Evolutionary conservation across 345 rosid genomes (phyloP).

Genomic region (Camelina laxa): DNA sequence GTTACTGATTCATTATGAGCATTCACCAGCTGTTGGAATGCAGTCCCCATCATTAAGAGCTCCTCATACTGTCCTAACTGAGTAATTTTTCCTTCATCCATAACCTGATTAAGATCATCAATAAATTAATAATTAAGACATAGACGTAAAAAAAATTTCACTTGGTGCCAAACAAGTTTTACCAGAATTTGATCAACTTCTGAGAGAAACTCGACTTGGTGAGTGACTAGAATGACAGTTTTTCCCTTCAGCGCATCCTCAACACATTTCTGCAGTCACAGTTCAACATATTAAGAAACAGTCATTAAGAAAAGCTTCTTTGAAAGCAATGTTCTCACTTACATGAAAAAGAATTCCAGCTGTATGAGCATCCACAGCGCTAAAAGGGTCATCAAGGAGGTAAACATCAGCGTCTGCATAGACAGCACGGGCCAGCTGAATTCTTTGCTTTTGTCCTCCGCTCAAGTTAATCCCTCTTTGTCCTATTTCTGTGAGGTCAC

Average conservation of each 20-base stretch:
- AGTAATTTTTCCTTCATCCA: conserved; percentile 63
- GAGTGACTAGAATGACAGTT: conserved; percentile 79
- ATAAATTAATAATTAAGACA: conserved; percentile 10
- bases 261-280: conserved; percentile 71
- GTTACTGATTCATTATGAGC: conserved; percentile 71
- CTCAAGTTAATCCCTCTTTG: conserved; percentile 89
- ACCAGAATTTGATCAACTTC: conserved; percentile 69
- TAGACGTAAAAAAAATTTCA: not conserved
- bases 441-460: conserved; percentile 92
- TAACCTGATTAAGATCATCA: conserved; percentile 51
- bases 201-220: conserved; percentile 85
- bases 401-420: conserved; percentile 77
- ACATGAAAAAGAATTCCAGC: conserved; percentile 75
- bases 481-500: conserved; percentile 84
- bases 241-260: conserved; percentile 58
- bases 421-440: conserved; percentile 81
- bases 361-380: conserved; percentile 87
- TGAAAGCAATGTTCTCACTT: conserved; percentile 31
- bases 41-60: conserved; percentile 57
- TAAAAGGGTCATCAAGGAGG: conserved; percentile 84
- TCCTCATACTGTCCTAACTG: conserved; percentile 69
- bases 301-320: conserved; percentile 5
- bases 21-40: conserved; percentile 72
- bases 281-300: not conserved
- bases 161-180: conserved; percentile 19